Evolutionary conservation across 768 basidiomycete genomes (phyloP).

Genomic region (Favolaschia claudopus): DNA sequence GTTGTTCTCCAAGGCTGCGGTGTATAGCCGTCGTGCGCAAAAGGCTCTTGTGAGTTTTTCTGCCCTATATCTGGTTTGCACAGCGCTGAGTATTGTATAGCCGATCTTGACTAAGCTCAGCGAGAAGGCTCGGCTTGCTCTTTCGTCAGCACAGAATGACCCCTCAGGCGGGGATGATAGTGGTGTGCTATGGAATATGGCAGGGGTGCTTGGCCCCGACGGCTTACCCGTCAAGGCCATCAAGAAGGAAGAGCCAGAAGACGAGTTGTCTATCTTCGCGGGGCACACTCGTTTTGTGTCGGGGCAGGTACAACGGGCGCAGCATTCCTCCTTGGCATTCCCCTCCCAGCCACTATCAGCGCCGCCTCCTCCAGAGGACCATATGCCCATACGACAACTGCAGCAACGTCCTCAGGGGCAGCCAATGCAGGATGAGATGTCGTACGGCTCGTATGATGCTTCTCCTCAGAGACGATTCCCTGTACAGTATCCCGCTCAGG

Average conservation of each 20-base stretch:
- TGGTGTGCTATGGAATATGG: slow-evolving; percentile 57
- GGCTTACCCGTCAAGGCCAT: slow-evolving; percentile 25
- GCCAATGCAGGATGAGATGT: slow-evolving; percentile 14
- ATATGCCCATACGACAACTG: slow-evolving; percentile 14
- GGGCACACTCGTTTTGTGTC: slow-evolving; percentile 72
- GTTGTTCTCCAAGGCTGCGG: slow-evolving; percentile 70
- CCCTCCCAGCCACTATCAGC: slow-evolving; percentile 14
- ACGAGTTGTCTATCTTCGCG: slow-evolving; percentile 74
- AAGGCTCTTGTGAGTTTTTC: slow-evolving; percentile 64
- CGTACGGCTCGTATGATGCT: slow-evolving; percentile 14
- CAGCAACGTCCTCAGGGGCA: slow-evolving; percentile 28
- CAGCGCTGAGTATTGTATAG: slow-evolving; percentile 39
- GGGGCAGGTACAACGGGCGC: slow-evolving; percentile 41
- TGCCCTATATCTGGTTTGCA: neutral
- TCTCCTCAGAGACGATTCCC: slow-evolving; percentile 2
- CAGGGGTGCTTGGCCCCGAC: slow-evolving; percentile 20
- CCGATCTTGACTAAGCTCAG: slow-evolving; percentile 65
- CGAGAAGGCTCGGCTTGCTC: slow-evolving; percentile 71
- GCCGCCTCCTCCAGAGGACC: slow-evolving; percentile 1
- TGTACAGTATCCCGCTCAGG: neutral
- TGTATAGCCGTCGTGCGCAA: slow-evolving; percentile 65
- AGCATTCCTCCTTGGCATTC: neutral
- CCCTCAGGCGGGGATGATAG: slow-evolving; percentile 41
- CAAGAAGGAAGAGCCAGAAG: slow-evolving; percentile 62
- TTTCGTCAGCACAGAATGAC: slow-evolving; percentile 52